Conservation (phyloP, 2,329 filamentous ascomycete species). For the Ustilaginoidea virens region DNA sequence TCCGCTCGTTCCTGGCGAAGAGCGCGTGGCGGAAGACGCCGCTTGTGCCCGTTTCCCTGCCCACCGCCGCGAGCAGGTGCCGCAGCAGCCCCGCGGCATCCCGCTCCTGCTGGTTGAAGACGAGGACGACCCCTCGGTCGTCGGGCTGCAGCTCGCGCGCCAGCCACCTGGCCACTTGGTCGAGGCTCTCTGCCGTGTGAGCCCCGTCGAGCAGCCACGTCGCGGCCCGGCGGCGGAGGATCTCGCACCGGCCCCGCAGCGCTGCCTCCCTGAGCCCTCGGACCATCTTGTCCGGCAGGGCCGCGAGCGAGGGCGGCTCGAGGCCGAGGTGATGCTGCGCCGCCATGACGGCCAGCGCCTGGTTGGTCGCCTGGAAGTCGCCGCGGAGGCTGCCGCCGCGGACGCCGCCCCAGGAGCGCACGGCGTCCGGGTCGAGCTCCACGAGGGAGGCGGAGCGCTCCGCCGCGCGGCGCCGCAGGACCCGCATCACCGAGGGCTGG, state of each 20-base stretch:
- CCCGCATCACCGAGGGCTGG: slow-evolving; percentile 24
- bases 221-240: slow-evolving; percentile 33
- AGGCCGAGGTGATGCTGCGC: slow-evolving; percentile 40
- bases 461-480: slow-evolving; percentile 42
- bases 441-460: slow-evolving; percentile 35
- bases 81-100: slow-evolving; percentile 53
- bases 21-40: slow-evolving; percentile 54
- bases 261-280: slow-evolving; percentile 50
- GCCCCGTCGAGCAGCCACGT: slow-evolving; percentile 78
- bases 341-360: slow-evolving; percentile 38
- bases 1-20: slow-evolving; percentile 59
- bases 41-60: slow-evolving; percentile 18
- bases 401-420: slow-evolving; percentile 26
- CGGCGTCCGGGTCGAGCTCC: slow-evolving; percentile 23
- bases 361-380: slow-evolving; percentile 42
- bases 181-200: slow-evolving; percentile 73
- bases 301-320: slow-evolving; percentile 8
- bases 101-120: slow-evolving; percentile 90
- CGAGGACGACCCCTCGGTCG: slow-evolving; percentile 36
- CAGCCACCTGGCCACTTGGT: slow-evolving; percentile 66
- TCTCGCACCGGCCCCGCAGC: slow-evolving; percentile 67
- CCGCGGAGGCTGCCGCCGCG: slow-evolving; percentile 27
- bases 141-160: slow-evolving; percentile 26
- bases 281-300: slow-evolving; percentile 31
- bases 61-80: slow-evolving; percentile 43